These are phyloP conservation scores for Ophiorrhiza pumila DNA, from an alignment of 257 asterid species.

Conservation along the genomic window DNA sequence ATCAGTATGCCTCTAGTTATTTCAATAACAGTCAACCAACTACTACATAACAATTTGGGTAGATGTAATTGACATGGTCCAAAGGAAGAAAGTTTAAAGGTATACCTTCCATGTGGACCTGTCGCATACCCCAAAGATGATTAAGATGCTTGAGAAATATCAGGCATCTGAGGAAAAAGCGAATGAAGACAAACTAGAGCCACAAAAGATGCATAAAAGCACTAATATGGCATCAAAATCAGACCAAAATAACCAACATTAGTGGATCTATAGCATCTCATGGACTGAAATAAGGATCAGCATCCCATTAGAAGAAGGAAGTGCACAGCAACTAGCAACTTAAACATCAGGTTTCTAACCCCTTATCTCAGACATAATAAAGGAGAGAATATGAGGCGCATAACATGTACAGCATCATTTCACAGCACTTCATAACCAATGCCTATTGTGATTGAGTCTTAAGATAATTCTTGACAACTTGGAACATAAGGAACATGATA, in stretches of 20 bases:
- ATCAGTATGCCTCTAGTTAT: neutral
- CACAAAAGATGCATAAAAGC: neutral
- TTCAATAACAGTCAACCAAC: too few relatives aligned
- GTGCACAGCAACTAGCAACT: neutral
- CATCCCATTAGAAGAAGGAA: neutral
- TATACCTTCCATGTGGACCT: neutral
- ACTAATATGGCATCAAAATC: neutral
- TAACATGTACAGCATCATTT: neutral
- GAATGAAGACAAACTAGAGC: neutral
- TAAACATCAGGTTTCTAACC: neutral
- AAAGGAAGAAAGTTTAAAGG: neutral
- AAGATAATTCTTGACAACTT: neutral
- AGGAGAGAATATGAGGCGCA: neutral
- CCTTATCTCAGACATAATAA: neutral
- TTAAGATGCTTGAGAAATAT: neutral
- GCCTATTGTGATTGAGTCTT: neutral
- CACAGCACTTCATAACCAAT: neutral
- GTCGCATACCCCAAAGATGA: neutral
- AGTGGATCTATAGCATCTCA: neutral
- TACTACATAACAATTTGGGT: neutral
- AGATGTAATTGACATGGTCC: neutral
- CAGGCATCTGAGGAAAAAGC: neutral
- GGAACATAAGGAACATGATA: neutral
- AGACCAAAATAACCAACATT: neutral
- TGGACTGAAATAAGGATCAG: neutral